Conservation (phyloP, 2,329 filamentous ascomycete species). For the Lecanosticta acicola region DNA sequence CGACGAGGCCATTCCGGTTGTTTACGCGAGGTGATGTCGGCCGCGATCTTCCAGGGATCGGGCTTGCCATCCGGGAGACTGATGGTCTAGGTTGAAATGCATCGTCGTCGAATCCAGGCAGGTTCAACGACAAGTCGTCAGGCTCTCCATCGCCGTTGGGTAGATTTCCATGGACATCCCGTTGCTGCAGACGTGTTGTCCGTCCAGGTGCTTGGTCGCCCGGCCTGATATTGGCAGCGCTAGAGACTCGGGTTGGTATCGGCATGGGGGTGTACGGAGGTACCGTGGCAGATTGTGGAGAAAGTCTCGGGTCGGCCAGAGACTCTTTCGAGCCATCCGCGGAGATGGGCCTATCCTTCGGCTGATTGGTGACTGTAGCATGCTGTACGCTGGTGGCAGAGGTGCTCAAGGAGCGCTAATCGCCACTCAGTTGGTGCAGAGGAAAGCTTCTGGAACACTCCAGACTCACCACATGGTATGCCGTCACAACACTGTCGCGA, state of each 20-base stretch:
- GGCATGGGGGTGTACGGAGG: conserved; percentile 17
- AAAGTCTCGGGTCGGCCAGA: neutral
- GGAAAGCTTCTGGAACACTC: too few species aligned
- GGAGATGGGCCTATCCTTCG: neutral
- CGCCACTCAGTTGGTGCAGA: too few species aligned
- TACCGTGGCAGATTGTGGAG: neutral
- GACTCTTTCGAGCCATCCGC: conserved; percentile 1
- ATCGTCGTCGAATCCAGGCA: conserved; percentile 4
- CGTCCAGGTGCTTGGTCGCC: neutral
- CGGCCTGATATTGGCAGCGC: neutral
- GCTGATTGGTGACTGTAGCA: neutral
- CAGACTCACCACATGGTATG: neutral
- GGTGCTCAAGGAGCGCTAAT: neutral
- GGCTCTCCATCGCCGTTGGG: neutral
- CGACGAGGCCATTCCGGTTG: neutral
- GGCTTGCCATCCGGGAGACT: neutral
- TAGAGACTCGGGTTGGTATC: conserved; percentile 12
- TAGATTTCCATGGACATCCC: neutral
- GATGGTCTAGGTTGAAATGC: neutral
- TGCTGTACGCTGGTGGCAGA: neutral
- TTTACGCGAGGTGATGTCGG: neutral
- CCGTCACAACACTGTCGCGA: neutral
- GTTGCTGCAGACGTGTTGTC: neutral
- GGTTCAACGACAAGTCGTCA: conserved; percentile 2
- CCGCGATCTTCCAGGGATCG: too few species aligned